phyloP scores from a whole-genome alignment of 2,329 filamentous ascomycete species.

The Nannizzia gypsea region DNA sequence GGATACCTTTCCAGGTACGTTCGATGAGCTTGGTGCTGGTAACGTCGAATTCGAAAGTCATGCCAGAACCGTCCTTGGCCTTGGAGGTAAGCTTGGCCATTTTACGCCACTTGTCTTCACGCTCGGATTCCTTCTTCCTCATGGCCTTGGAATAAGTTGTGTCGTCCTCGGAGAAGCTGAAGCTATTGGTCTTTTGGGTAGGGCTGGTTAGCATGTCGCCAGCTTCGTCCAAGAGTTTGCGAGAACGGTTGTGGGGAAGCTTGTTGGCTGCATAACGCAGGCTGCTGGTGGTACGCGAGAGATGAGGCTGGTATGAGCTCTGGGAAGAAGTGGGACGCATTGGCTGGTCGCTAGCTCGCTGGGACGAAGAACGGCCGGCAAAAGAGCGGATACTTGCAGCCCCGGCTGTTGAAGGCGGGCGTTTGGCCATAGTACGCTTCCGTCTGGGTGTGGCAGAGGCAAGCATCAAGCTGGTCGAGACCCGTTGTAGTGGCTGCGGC shows the following conservation, averaged over 20 bases:
- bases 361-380: constrained; percentile 28
- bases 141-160: constrained; percentile 37
- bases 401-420: constrained; percentile 37
- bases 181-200: constrained; percentile 37
- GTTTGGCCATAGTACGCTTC: constrained; percentile 39
- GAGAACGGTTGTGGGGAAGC: constrained; percentile 43
- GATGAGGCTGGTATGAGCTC: constrained; percentile 33
- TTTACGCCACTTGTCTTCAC: constrained; percentile 56
- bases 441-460: constrained; percentile 45
- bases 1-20: constrained; percentile 95
- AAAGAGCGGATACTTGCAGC: constrained; percentile 36
- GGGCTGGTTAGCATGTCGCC: constrained; percentile 54
- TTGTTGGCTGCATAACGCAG: constrained; percentile 44
- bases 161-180: constrained; percentile 35
- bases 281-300: constrained; percentile 30
- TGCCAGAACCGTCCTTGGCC: constrained; percentile 44
- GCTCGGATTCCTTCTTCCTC: constrained; percentile 48
- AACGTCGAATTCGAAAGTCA: constrained; percentile 67
- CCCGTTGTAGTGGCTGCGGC: constrained; percentile 41
- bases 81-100: constrained; percentile 46
- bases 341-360: constrained; percentile 34
- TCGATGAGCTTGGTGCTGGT: constrained; percentile 75
- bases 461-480: constrained; percentile 48
- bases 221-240: constrained; percentile 36
- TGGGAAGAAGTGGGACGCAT: constrained; percentile 37